These are phyloP conservation scores for Lojkania enalia DNA, from an alignment of 2,329 filamentous ascomycete genomes.

Conservation along the genomic window DNA sequence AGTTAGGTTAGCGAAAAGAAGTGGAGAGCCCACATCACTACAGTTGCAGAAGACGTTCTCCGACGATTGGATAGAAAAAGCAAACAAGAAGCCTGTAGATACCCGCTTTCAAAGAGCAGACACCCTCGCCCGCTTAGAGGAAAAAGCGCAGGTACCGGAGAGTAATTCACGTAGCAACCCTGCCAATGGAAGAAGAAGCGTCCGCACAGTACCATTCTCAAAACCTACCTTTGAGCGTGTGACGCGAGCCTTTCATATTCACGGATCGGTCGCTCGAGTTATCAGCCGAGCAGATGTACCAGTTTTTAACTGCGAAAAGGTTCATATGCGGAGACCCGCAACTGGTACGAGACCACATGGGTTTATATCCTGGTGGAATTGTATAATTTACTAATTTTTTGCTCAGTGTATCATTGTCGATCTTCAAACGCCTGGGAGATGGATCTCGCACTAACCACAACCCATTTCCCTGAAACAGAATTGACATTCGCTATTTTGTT, in stretches of 20 bases:
- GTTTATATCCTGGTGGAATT: neutral
- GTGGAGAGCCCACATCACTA: conserved; percentile 6
- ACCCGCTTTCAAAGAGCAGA: conserved; percentile 4
- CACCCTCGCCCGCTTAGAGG: conserved; percentile 12
- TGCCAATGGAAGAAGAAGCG: neutral
- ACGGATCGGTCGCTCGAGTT: conserved; percentile 17
- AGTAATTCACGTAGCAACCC: neutral
- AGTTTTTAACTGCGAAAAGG: conserved; percentile 12
- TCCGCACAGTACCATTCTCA: conserved; percentile 16
- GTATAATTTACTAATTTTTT: too few relatives aligned
- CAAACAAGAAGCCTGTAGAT: neutral
- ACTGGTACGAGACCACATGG: conserved; percentile 10
- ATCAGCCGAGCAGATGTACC: conserved; percentile 21
- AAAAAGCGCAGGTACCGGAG: conserved; percentile 3
- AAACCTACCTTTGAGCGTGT: conserved; percentile 15
- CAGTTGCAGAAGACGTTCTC: neutral
- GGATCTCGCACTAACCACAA: conserved; percentile 22
- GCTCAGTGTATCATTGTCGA: conserved; percentile 25
- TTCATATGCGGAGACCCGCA: conserved; percentile 13
- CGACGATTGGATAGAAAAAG: conserved; percentile 8
- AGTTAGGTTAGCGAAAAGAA: conserved; percentile 13
- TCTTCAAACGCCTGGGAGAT: conserved; percentile 19
- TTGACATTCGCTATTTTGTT: conserved; percentile 22
- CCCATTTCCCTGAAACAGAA: conserved; percentile 12
- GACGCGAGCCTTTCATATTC: conserved; percentile 11